A percentile compares a stretch with the other conserved stretches of the same genome.
phyloP scores from a whole-genome alignment of 2,329 filamentous ascomycete species.

The Neoscytalidium dimidiatum region DNA sequence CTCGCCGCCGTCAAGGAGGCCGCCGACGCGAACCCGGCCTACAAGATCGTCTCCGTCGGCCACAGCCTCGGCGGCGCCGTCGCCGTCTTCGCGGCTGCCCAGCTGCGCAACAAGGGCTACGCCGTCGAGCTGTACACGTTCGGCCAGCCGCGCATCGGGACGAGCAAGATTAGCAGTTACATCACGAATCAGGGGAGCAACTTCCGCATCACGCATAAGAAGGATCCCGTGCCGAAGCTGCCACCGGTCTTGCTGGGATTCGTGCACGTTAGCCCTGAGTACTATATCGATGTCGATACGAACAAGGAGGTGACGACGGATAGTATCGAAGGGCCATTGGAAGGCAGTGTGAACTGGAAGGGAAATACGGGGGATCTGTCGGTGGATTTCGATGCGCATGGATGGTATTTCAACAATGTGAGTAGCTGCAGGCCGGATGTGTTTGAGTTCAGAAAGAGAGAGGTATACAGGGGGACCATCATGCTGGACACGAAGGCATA shows the following conservation, averaged over 20 bases:
- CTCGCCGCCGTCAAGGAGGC: slow-evolving; percentile 49
- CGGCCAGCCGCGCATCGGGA: slow-evolving; percentile 67
- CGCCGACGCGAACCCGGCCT: slow-evolving; percentile 50
- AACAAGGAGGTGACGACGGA: slow-evolving; percentile 24
- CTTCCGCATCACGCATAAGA: slow-evolving; percentile 66
- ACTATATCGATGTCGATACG: slow-evolving; percentile 47
- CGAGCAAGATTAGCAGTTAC: slow-evolving; percentile 55
- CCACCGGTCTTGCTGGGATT: slow-evolving; percentile 63
- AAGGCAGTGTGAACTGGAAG: slow-evolving; percentile 26
- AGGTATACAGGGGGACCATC: neutral
- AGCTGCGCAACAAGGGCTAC: slow-evolving; percentile 54
- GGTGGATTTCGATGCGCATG: slow-evolving; percentile 33
- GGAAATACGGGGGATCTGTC: slow-evolving; percentile 35
- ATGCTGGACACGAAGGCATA: neutral
- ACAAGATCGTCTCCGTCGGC: slow-evolving; percentile 61
- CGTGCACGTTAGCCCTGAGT: slow-evolving; percentile 70
- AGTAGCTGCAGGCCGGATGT: neutral
- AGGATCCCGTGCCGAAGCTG: slow-evolving; percentile 69
- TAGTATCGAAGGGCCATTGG: slow-evolving; percentile 27
- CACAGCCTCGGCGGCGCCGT: slow-evolving; percentile 71
- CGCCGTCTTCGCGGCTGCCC: slow-evolving; percentile 60
- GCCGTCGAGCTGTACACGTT: slow-evolving; percentile 65
- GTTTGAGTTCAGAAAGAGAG: slow-evolving; percentile 14
- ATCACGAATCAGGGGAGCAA: slow-evolving; percentile 56
- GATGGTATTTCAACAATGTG: slow-evolving; percentile 39